Base-by-base conservation (phyloP, 2,329 filamentous ascomycete genomes). In the Fusarium subtropicale region DNA sequence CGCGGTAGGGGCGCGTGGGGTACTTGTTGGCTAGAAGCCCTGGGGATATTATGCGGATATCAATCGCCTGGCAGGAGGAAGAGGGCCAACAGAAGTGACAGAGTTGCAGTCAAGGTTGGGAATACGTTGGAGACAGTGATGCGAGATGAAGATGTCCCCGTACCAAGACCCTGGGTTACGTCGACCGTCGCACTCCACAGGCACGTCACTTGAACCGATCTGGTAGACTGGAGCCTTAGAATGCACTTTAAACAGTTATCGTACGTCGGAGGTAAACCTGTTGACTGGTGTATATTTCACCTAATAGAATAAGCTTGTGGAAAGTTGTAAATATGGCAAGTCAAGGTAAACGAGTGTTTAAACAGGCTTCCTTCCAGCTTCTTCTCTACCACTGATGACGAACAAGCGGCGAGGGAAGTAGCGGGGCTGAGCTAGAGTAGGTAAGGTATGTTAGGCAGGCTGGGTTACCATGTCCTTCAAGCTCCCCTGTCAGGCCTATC, bases 131-230 rank as follows among this genome's bases (percentile, higher is more conserved):
- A 50, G 66, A 26, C 28, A 50, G 34, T 26, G 41, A 42, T 63
- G 41, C 44, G 36, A 42, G 60, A 68, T 67, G 63, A 59, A 63
- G 50, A 61, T 58, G 50, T 62, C 26, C 46, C 46, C 12, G 47
- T 60, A 65, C 58, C 66, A 66, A 66, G 62, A 70, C 62, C 66
- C 66, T 50, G 51, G 66, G 60, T 60, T 70, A 67, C 57, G 66
- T 59, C 48, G 41, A 56, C 42, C 24, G 60, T 66, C 56, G 61
- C 66, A 68, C 66, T 68, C 66, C 53, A 67, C 62, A 69, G 33
- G 66, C 44, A 69, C 66, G 66, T 70, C 66, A 70, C 66, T 62
- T 62, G 44, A 30, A 50, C 48, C 22, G 36, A 11, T 39, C 42
- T 47, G 34, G 38, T 45, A 54, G 20, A 44, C 39, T 41, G n/a